Evolutionary conservation across 495 filamentous ascomycete species (phyloP), one percentile per base, ranked within the genome.

Genomic region (Aspergillus hancockii): DNA sequence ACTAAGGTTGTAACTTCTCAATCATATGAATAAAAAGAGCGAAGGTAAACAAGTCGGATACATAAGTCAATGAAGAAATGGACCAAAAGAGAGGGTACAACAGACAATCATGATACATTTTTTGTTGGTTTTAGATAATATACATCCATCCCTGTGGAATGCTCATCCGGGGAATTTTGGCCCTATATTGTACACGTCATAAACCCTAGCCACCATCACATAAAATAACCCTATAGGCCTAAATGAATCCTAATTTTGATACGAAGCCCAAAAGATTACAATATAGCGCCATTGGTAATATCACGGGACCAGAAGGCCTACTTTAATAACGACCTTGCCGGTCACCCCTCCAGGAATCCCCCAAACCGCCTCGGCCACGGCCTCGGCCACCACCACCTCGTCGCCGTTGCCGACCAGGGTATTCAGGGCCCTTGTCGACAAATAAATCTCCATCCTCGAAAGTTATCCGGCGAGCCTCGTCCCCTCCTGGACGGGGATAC

Each of bases 371-470:
- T 32, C 67, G 59, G 19, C 71, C 60, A 38, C 71, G 68, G 22
- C 59, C 58, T 14, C 63, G 25, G 55, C 58, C 67, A 9, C 74
- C 71, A 23, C 78, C 75, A 38, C 70, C 52, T 50, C 60, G 62
- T 19, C 73, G 70, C 23, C 72, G 63, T 14, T 55, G 30, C 52
- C 75, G 68, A 49, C 68, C 61, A 8, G 71, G 60, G 62, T 85
- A 85, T 68, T 96, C 91, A 6, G 82, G 81, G 3, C 91, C 92
- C 59, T 83, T 75, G 71, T 96, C 90, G 49, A 95, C 88, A 47
- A 96, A 80, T 0, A 70, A 46, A 59, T 87, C 83, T 0, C 79
- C 82, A 55, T 89, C 79, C 74, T 95, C 90, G 65, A 96, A 97
- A 0, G 85, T 88, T 69, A 89, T 93, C 31, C 90, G 79, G 51